Conservation (phyloP, 345 rosid species). For the Bretschneidera sinensis region DNA sequence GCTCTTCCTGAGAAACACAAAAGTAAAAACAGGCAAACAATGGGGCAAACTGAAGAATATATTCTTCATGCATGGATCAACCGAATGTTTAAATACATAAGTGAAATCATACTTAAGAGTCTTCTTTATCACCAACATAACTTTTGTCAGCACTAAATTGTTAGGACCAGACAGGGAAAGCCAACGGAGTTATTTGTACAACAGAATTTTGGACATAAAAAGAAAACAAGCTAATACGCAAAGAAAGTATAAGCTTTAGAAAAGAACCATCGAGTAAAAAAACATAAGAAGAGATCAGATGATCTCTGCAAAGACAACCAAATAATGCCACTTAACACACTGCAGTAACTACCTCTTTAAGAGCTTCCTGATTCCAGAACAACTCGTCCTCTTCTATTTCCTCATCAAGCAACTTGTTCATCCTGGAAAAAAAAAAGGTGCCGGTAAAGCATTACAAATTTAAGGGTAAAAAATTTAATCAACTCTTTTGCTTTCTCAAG, state of each 20-base stretch:
- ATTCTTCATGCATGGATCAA: background rate
- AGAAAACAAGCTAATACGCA: background rate
- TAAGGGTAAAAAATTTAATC: background rate
- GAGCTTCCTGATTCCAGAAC: slow-evolving; percentile 97
- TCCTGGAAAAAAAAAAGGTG: slow-evolving; percentile 35
- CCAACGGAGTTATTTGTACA: background rate
- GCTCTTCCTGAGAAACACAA: slow-evolving; percentile 56
- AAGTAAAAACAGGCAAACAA: slow-evolving; percentile 7
- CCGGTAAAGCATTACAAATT: background rate
- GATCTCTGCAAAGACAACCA: background rate
- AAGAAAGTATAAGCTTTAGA: background rate
- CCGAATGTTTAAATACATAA: background rate
- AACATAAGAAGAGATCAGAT: background rate
- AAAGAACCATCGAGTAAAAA: background rate
- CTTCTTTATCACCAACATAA: background rate
- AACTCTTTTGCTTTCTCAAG: background rate
- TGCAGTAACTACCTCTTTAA: slow-evolving; percentile 53
- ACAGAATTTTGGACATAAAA: background rate
- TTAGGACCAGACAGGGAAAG: background rate
- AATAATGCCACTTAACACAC: background rate
- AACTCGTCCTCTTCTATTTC: slow-evolving; percentile 80
- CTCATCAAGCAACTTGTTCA: slow-evolving; percentile 82
- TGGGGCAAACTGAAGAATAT: background rate
- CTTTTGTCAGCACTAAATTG: background rate
- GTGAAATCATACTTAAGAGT: background rate